These are phyloP conservation scores for Dryas drummondii DNA, from an alignment of 306 rosid genomes.

Conservation along the genomic window DNA sequence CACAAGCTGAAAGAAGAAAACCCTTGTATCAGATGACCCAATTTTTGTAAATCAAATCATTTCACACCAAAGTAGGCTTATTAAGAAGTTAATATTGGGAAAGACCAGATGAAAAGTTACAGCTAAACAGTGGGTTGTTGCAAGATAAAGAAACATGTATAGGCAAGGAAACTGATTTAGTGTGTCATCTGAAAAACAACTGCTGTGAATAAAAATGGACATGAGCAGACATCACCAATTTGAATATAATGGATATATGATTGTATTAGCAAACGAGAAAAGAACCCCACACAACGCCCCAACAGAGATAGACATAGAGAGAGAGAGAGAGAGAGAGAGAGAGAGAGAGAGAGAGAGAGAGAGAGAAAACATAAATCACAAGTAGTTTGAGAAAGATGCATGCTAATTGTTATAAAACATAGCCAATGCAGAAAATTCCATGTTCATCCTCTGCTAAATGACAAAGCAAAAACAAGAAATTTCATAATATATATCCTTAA, in stretches of 20 bases:
- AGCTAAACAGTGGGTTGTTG: background rate
- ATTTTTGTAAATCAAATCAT: background rate
- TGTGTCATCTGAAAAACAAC: background rate
- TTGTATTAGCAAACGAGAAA: too few species aligned
- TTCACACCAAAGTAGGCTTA: background rate
- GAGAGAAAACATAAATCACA: background rate
- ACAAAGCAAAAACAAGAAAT: background rate
- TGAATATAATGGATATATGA: background rate
- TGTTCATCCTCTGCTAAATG: background rate
- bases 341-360: background rate
- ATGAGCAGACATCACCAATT: background rate
- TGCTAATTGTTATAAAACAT: background rate
- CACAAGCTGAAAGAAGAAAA: slow-evolving; percentile 2
- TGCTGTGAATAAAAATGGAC: background rate
- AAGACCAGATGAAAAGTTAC: background rate
- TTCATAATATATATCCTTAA: too few species aligned
- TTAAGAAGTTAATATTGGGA: background rate
- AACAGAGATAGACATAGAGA: background rate
- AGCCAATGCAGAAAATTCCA: too few species aligned
- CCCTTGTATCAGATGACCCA: background rate
- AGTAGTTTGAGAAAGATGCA: background rate
- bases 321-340: background rate
- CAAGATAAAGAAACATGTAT: background rate
- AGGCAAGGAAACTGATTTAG: background rate
- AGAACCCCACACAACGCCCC: too few species aligned